These are phyloP conservation scores for Barnettozyma californica DNA, from an alignment of 805 yeast species.

Conservation along the genomic window DNA sequence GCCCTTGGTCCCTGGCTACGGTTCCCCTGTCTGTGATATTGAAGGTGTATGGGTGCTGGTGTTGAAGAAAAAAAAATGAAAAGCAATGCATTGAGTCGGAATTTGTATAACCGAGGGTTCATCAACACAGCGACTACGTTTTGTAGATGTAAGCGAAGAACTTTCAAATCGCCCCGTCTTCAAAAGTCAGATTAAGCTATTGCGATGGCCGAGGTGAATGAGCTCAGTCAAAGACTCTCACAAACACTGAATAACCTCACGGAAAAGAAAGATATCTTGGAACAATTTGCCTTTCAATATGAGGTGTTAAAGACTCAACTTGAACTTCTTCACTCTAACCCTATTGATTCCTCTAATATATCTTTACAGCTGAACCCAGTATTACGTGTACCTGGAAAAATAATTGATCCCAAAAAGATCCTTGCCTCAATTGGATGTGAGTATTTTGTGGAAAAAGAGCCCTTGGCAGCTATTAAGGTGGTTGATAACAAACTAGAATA, in stretches of 20 bases:
- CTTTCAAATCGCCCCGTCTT: not conserved
- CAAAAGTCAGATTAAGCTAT: not conserved
- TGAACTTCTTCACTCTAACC: not conserved
- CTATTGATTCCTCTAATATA: not conserved
- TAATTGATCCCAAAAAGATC: conserved; percentile 20
- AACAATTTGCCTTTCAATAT: not conserved
- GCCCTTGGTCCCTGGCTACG: not conserved
- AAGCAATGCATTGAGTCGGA: not conserved
- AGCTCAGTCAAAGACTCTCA: not conserved
- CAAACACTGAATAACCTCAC: not conserved
- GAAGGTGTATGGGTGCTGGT: not conserved
- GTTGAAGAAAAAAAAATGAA: too few species aligned
- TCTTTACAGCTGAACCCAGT: conserved; percentile 13
- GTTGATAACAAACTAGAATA: conserved; percentile 25
- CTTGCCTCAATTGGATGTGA: conserved; percentile 36
- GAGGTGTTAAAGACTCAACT: conserved; percentile 1
- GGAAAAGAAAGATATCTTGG: not conserved
- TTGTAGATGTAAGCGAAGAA: not conserved
- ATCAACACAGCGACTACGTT: not conserved
- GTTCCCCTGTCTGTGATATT: not conserved
- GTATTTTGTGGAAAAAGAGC: conserved; percentile 33
- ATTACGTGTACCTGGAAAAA: conserved; percentile 17
- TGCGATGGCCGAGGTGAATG: not conserved
- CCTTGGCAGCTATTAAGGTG: conserved; percentile 27
- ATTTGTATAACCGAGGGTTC: not conserved